Evolutionary conservation across 108 stramenopile genomes (phyloP).

Genomic region (Schizochytrium sp.): DNA sequence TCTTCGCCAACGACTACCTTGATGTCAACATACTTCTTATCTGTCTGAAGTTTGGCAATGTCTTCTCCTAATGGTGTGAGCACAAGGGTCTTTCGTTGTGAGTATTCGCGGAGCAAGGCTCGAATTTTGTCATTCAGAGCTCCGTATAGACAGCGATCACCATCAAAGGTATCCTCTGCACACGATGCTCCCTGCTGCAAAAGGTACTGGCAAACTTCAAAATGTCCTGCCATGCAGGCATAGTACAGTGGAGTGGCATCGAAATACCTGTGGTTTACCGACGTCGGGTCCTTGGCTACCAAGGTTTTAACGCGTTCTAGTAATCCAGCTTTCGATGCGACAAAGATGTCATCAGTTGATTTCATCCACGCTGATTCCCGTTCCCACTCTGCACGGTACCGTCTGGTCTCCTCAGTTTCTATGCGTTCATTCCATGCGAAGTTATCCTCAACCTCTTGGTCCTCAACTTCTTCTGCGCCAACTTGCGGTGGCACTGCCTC

Average conservation of each 20-base stretch:
- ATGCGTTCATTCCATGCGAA: not conserved
- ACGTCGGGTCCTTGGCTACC: not conserved
- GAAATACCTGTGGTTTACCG: slow-evolving; percentile 15
- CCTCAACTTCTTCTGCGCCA: not conserved
- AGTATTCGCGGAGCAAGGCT: not conserved
- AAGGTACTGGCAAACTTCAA: not conserved
- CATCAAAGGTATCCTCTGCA: not conserved
- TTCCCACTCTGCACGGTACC: not conserved
- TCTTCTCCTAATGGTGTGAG: not conserved
- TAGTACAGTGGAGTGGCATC: slow-evolving; percentile 49
- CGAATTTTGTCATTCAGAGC: slow-evolving; percentile 52
- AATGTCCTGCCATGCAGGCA: not conserved
- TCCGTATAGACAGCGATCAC: slow-evolving; percentile 34
- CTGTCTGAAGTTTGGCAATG: slow-evolving; percentile 10
- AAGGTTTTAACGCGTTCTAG: not conserved
- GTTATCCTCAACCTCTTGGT: not conserved
- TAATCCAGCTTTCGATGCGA: not conserved
- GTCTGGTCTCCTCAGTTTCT: not conserved
- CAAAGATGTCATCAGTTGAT: slow-evolving; percentile 1
- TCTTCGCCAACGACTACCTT: not conserved
- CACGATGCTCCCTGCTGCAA: not conserved
- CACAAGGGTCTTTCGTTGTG: not conserved
- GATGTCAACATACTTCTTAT: not conserved
- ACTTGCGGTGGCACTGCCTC: no score
- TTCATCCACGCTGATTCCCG: not conserved